These are phyloP conservation scores for Prunella vulgaris DNA, from an alignment of 257 asterid genomes.

Conservation along the genomic window DNA sequence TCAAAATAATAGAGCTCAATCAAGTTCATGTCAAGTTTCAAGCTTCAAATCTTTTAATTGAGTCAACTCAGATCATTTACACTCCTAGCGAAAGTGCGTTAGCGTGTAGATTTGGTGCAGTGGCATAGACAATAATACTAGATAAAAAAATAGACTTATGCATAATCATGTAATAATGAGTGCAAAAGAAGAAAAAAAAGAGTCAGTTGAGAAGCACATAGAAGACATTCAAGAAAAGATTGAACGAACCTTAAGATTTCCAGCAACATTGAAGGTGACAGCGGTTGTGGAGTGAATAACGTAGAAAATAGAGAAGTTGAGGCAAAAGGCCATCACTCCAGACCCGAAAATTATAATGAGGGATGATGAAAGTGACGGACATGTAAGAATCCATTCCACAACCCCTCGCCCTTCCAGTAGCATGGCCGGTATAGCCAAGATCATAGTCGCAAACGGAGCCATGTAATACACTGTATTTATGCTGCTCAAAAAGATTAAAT, in stretches of 20 bases:
- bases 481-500: conserved; percentile 30
- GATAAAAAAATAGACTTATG: background rate
- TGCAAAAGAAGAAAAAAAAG: background rate
- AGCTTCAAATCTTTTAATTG: no score
- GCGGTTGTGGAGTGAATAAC: conserved; percentile 98
- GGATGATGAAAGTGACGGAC: conserved; percentile 58
- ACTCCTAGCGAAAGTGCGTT: background rate
- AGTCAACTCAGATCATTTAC: no score
- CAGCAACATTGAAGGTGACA: conserved; percentile 96
- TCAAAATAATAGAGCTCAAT: no score
- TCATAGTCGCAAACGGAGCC: conserved; percentile 97
- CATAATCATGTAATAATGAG: background rate
- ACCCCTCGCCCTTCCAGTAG: conserved; percentile 86
- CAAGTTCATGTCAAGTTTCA: no score
- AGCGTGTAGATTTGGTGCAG: background rate
- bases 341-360: conserved; percentile 69
- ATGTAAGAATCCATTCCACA: conserved; percentile 53
- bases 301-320: conserved; percentile 89
- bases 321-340: conserved; percentile 93
- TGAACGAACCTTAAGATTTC: conserved; percentile 82
- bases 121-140: background rate
- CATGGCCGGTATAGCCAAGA: conserved; percentile 78
- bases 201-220: background rate
- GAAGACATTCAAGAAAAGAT: background rate
- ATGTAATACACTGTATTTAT: conserved; percentile 95